phyloP scores from a whole-genome alignment of 2,329 filamentous ascomycete genomes.

The Samsoniella hepiali region DNA sequence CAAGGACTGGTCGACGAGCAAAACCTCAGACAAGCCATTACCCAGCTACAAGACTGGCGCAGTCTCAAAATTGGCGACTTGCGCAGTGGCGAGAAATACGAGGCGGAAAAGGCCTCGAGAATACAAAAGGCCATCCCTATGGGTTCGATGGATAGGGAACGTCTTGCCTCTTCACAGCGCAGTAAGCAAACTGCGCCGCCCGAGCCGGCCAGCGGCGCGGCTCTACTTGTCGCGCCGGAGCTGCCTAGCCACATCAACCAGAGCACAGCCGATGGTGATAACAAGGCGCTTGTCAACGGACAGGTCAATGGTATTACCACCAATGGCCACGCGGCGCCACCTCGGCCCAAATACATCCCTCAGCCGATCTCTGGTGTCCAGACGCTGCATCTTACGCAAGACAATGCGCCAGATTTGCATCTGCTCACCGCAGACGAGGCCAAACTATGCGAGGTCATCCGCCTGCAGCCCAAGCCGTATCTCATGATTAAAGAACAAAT shows the following conservation, averaged over 20 bases:
- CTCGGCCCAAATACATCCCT: constrained; percentile 49
- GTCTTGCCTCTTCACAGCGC: constrained; percentile 68
- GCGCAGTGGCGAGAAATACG: constrained; percentile 85
- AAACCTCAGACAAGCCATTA: constrained; percentile 83
- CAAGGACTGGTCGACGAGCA: constrained; percentile 86
- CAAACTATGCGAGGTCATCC: constrained; percentile 79
- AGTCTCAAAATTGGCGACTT: constrained; percentile 79
- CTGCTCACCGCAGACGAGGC: constrained; percentile 80
- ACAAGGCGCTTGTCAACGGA: constrained; percentile 54
- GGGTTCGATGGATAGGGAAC: constrained; percentile 79
- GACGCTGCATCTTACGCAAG: constrained; percentile 66
- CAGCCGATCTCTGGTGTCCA: constrained; percentile 59
- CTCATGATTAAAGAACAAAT: constrained; percentile 90
- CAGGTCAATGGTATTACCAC: constrained; percentile 37
- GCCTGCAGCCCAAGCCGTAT: constrained; percentile 91
- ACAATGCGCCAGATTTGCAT: constrained; percentile 78
- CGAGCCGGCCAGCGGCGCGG: constrained; percentile 72
- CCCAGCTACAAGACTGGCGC: constrained; percentile 92
- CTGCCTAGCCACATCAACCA: constrained; percentile 53
- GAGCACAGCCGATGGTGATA: constrained; percentile 44
- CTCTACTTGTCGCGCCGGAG: constrained; percentile 74
- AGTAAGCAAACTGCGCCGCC: constrained; percentile 62
- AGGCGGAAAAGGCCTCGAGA: constrained; percentile 77
- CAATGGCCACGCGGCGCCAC: constrained; percentile 35
- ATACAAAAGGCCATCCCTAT: constrained; percentile 68